Base-by-base conservation (phyloP, 495 filamentous ascomycete species). In the Aspergillus sparsus region DNA sequence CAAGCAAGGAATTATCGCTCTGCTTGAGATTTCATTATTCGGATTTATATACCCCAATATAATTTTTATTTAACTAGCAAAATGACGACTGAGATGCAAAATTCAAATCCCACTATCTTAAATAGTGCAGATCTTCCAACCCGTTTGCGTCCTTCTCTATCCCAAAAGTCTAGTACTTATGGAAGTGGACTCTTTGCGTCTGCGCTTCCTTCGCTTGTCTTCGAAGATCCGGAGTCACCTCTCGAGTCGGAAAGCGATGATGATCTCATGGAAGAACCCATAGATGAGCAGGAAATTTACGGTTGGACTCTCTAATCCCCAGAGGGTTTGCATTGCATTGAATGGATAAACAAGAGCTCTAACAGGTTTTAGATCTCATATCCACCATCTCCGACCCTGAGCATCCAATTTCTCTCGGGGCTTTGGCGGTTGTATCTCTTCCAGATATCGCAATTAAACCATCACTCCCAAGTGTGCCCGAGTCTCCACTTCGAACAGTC, bases 211-310 rank as follows among this genome's bases (percentile, higher is more conserved):
- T 68, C 73, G 36, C 78, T 80, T 4, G 82, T 86, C 64, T 74
- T 74, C 36, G 62, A 70, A 50, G 65, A 67, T 31, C 64, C 70
- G 62, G 64, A 59, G 32, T 66, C 59, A 31, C 66, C 62, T 32
- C 69, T 69, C 16, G 72, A 77, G 11, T 65, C 72, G 21, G 82
- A 83, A 50, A 80, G 80, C 39, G 84, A 84, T 34, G 88, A 87
- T 52, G 85, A 91, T 47, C 76, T 84, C 15, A 69, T 77, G 6
- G 78, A 86, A 31, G 93, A 97, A 62, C 89, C 87, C 33, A 94
- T 98, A 60, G 94, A 98, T 66, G 91, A 92, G 69, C 95, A 97
- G 69, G 94, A 98, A 73, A 90, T 98, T 27, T 98, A 92, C 67
- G 92, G 92, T 96, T 79, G 63, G 82, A 36, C 21, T 47, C 21